Base-by-base conservation (phyloP, 1,284 basidiomycete genomes). In the Quambalaria eucalypti region DNA sequence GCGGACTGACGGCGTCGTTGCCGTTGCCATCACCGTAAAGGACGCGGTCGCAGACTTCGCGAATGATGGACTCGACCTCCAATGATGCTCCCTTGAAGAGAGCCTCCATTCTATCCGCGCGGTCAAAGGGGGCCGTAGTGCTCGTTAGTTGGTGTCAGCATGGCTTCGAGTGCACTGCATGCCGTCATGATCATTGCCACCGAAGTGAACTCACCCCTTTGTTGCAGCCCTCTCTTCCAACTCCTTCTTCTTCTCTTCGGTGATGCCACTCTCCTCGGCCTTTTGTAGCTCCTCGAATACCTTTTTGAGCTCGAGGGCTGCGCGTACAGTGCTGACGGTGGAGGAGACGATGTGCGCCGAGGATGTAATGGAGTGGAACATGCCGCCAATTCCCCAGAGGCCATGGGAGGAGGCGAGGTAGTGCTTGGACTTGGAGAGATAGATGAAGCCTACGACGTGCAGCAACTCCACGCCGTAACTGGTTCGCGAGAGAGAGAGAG, bases 191-290 rank as follows among this genome's bases (percentile, higher is more conserved):
- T 23, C 2, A 14, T 28, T 7, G 38, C 4, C 19, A 21, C 48
- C 48, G 50, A 30, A 1, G 49, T 29, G 10, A 42, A 53, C 53
- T 25, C 52, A 46, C 54, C 64, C 66, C 52, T 97, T 97, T 78
- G 95, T 90, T 0, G 95, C 91, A 1, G 93, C 93, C 71, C 90
- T 87, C 69, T 98, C 93, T 74, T 99, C 95, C 2, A 99, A 79
- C 65, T 88, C 85, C 69, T 84, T 84, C 78, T 87, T 87, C 74
- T 92, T 87, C 58, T 95, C 93, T 0, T 88, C 84, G 2, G 81
- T 82, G 52, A 96, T 80, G 82, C 93, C 95, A 1, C 86, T 84
- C 71, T 88, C 85, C 76, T 93, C 88, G 0, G 75, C 75, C 50
- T 73, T 72, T 4, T 68, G 53, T 28, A 99, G 86, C 74, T 91